phyloP scores from a whole-genome alignment of 805 yeast species.

The Suhomyces xylopsoci region DNA sequence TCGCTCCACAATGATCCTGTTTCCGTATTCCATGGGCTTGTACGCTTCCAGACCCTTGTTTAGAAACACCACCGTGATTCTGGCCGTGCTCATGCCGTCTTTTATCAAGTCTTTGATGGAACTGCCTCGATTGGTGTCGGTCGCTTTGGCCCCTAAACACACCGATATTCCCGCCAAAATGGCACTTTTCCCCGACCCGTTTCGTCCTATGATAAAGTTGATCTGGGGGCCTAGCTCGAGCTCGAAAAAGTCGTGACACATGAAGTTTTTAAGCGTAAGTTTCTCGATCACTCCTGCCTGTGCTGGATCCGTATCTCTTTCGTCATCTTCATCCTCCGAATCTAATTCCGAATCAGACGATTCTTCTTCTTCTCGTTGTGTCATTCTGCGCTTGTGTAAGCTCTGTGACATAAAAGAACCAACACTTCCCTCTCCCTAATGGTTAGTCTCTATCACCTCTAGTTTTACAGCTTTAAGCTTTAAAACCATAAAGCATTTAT shows the following conservation, averaged over 20 bases:
- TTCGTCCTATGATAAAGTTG: conserved; percentile 84
- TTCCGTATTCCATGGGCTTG: conserved; percentile 64
- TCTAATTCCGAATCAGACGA: conserved; percentile 2
- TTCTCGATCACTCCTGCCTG: conserved; percentile 67
- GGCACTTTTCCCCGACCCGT: conserved; percentile 92
- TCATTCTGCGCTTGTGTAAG: conserved; percentile 2
- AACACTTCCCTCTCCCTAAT: conserved; percentile 7
- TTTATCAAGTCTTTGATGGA: conserved; percentile 67
- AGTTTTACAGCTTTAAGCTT: too few relatives aligned
- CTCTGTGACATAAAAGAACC: conserved; percentile 11
- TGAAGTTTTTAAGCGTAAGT: conserved; percentile 68
- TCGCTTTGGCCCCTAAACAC: conserved; percentile 85
- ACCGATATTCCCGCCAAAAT: conserved; percentile 82
- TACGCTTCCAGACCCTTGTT: conserved; percentile 68
- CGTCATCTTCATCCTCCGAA: conserved; percentile 15
- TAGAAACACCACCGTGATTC: conserved; percentile 59
- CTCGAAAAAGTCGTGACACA: conserved; percentile 85
- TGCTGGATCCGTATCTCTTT: conserved; percentile 21
- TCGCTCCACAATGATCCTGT: conserved; percentile 67
- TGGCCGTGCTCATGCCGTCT: conserved; percentile 70
- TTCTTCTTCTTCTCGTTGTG: conserved; percentile 3
- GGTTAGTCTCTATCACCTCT: too few relatives aligned
- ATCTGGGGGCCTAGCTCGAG: conserved; percentile 73
- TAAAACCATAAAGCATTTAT: too few relatives aligned
- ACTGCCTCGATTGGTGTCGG: conserved; percentile 81